Evolutionary conservation across 164 flowering plant species (phyloP).

Genomic region (Dillenia suffruticosa): DNA sequence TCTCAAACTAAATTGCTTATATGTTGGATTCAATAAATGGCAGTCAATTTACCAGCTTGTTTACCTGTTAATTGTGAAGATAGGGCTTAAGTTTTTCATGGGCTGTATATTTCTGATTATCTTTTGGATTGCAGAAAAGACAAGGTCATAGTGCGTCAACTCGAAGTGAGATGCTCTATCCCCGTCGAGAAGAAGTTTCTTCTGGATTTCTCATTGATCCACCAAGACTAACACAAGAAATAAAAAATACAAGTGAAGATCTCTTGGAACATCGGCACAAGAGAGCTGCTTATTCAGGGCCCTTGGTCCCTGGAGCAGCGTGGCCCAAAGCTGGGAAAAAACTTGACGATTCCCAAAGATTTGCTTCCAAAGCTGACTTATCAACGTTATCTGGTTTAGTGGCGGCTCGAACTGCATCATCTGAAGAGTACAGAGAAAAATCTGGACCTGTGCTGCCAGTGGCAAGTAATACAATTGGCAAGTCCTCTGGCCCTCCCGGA

Average conservation of each 20-base stretch:
- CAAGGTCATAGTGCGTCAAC: constrained; percentile 69
- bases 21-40: no score
- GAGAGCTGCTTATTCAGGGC: constrained; percentile 94
- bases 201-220: constrained; percentile 99
- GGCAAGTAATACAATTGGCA: constrained; percentile 36
- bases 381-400: constrained; percentile 57
- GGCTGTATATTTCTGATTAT: no score
- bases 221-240: constrained; percentile 66
- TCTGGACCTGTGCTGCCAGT: constrained; percentile 45
- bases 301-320: constrained; percentile 65
- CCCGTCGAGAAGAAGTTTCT: constrained; percentile 82
- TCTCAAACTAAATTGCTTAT: no score
- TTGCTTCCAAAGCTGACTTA: constrained; percentile 54
- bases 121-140: constrained; percentile 55
- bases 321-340: constrained; percentile 68
- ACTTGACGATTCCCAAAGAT: constrained; percentile 63
- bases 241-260: constrained; percentile 41
- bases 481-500: constrained; percentile 66
- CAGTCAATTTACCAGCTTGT: no score
- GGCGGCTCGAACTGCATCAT: constrained; percentile 56
- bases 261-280: constrained; percentile 38
- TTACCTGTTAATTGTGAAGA: no score
- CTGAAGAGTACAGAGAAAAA: constrained; percentile 56
- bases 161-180: constrained; percentile 85
- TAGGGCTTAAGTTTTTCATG: no score